Base-by-base conservation (phyloP, 176 grass and related monocot genomes). In the Eragrostis nindensis region DNA sequence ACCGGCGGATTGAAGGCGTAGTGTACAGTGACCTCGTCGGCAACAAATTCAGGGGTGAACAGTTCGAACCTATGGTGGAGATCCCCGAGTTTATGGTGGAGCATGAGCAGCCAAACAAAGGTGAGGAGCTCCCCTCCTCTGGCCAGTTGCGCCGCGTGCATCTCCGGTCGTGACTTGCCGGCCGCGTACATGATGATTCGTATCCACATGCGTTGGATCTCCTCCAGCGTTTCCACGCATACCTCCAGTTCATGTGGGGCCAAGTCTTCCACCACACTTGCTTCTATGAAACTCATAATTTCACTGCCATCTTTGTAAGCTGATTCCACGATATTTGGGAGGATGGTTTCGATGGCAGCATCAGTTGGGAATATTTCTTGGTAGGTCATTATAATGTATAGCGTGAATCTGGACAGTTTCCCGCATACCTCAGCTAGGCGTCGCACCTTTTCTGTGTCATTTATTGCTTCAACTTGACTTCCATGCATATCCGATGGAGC, bases 391-490 rank as follows among this genome's bases (percentile, higher is more conserved):
- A 21, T 0, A 44, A 80, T 49, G 50, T 80, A 70, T 0, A 70
- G 2, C 76, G 53, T 79, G 46, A 66, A 79, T 45, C 39, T 66
- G 27, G 76, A 79, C 12, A 79, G 43, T 11, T 80, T 80, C 8
- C 6, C 36, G 15, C 78, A 80, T 9, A 56, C 15, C 0, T 11
- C 15, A 5, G 36, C 78, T 6, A 68, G 0, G 32, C 12, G 54
- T 1, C 32, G 32, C 32, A 36, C 32, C 32, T 36, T 4, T 36
- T 4, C 32, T 36, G 4, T 36, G 32, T 36, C 32, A 36, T 36
- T 36, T 36, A 36, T 36, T 36, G 32, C 32, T 36, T 36, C 32
- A 36, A 36, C 32, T 36, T 1, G 32, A 36, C 4, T 36, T 36
- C 4, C 32, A 36, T 36, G 2, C 32, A 36, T 36, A 36, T 36